Conservation (phyloP, 2,329 filamentous ascomycete species). For the Pseudodiploospora longispora region DNA sequence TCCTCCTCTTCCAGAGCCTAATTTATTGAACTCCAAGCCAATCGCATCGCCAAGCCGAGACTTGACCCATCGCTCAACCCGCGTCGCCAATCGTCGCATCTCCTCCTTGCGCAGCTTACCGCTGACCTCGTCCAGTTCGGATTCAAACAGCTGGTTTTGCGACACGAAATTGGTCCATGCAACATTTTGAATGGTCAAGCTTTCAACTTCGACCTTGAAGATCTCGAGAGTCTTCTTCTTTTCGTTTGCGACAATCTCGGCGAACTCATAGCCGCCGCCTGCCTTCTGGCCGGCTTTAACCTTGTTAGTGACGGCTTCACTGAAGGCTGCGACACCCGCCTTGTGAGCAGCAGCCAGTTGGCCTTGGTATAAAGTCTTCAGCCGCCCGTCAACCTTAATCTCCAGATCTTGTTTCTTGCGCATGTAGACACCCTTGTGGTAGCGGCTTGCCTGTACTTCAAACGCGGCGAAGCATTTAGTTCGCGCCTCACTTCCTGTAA, state of each 20-base stretch:
- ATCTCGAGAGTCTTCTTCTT: constrained; percentile 66
- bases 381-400: constrained; percentile 74
- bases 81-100: constrained; percentile 83
- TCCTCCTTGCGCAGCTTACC: constrained; percentile 82
- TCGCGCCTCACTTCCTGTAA: constrained; percentile 63
- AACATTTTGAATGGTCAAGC: constrained; percentile 68
- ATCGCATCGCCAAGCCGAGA: constrained; percentile 80
- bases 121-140: constrained; percentile 86
- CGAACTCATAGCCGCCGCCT: constrained; percentile 85
- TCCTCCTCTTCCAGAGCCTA: constrained; percentile 80
- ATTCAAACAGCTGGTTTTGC: constrained; percentile 72
- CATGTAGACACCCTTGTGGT: constrained; percentile 91
- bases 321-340: constrained; percentile 73
- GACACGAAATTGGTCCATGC: constrained; percentile 82
- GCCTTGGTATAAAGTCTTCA: constrained; percentile 82
- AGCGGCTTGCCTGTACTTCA: constrained; percentile 81
- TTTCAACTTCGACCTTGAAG: constrained; percentile 69
- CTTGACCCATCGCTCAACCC: constrained; percentile 90
- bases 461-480: constrained; percentile 72
- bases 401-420: constrained; percentile 81
- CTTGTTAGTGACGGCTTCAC: constrained; percentile 73
- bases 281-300: constrained; percentile 93
- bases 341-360: constrained; percentile 87
- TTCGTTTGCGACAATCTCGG: constrained; percentile 80
- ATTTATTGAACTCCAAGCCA: constrained; percentile 90